Conservation (phyloP, 495 filamentous ascomycete species). For the Oleoguttula mirabilis region DNA sequence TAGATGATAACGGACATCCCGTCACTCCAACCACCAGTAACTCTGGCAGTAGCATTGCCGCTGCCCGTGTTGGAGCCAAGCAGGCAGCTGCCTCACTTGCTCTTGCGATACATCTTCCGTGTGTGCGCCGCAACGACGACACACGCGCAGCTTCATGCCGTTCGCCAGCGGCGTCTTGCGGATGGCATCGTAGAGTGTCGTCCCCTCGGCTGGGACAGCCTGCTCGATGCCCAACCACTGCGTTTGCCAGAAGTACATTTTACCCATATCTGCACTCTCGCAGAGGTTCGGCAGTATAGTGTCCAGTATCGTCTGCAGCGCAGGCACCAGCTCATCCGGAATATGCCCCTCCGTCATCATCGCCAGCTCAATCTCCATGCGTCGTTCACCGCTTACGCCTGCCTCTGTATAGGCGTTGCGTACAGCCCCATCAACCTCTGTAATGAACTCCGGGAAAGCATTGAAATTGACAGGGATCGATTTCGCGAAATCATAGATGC, state of each 20-base stretch:
- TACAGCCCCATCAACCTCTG: slow-evolving; percentile 14
- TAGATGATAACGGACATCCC: neutral
- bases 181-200: slow-evolving; percentile 12
- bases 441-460: slow-evolving; percentile 5
- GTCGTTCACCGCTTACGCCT: neutral
- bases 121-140: slow-evolving; percentile 47
- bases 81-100: slow-evolving; percentile 26
- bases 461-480: slow-evolving; percentile 5
- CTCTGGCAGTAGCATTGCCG: slow-evolving; percentile 37
- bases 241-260: slow-evolving; percentile 17
- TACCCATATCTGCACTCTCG: neutral
- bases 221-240: slow-evolving; percentile 8
- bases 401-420: slow-evolving; percentile 5
- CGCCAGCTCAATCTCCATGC: slow-evolving; percentile 11
- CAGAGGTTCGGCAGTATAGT: slow-evolving; percentile 5
- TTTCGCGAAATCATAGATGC: neutral
- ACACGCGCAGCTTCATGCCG: slow-evolving; percentile 33
- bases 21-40: slow-evolving; percentile 12
- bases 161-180: slow-evolving; percentile 18
- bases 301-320: slow-evolving; percentile 3
- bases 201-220: neutral
- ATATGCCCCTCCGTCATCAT: slow-evolving; percentile 6
- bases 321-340: slow-evolving; percentile 7
- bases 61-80: slow-evolving; percentile 43
- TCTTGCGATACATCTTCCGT: slow-evolving; percentile 46